A percentile compares a stretch with the other conserved stretches of the same genome.
Conservation (phyloP, 2,329 filamentous ascomycete genomes). For the Neofusicoccum sp. region DNA sequence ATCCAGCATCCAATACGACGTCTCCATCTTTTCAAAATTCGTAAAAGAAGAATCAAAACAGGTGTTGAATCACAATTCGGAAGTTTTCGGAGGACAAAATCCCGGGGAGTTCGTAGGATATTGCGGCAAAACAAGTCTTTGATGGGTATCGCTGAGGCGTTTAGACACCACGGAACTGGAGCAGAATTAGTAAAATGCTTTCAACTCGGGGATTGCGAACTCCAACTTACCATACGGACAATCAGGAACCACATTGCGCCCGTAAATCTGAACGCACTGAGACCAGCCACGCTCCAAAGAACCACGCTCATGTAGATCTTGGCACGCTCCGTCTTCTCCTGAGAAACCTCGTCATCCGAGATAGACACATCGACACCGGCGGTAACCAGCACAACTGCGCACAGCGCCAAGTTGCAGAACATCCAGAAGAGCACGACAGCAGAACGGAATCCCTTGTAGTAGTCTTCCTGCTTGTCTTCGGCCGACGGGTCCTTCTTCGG, state of each 20-base stretch:
- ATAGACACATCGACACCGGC: constrained; percentile 67
- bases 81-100: neutral
- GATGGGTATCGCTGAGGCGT: neutral
- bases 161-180: constrained; percentile 21
- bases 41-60: neutral
- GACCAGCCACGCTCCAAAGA: constrained; percentile 80
- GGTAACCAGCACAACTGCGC: constrained; percentile 80
- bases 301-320: constrained; percentile 85
- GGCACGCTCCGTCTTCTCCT: constrained; percentile 56
- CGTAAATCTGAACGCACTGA: constrained; percentile 83
- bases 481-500: constrained; percentile 63
- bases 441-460: constrained; percentile 94
- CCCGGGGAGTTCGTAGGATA: neutral
- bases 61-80: neutral
- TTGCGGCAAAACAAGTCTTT: neutral
- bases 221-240: constrained; percentile 37
- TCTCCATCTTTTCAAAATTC: constrained; percentile 1
- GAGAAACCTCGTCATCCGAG: constrained; percentile 27
- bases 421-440: constrained; percentile 94
- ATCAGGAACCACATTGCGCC: constrained; percentile 92
- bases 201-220: neutral
- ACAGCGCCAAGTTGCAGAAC: constrained; percentile 88
- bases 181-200: constrained; percentile 22
- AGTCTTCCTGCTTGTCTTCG: constrained; percentile 87
- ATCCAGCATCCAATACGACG: constrained; percentile 4